Conservation (phyloP, 2,329 filamentous ascomycete species). For the Xylaria sp. region DNA sequence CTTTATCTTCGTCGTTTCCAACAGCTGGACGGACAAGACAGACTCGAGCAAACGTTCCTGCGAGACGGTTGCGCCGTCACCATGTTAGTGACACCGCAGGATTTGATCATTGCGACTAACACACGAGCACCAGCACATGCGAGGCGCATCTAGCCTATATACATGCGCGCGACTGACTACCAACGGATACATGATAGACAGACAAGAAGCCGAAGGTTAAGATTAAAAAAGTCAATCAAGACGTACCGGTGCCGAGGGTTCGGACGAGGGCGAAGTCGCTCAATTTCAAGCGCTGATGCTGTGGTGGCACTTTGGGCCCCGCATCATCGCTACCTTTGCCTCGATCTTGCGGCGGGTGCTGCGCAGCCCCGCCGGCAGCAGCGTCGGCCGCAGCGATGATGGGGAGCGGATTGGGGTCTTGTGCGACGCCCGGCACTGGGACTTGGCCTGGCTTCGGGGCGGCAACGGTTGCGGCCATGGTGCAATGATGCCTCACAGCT, state of each 20-base stretch:
- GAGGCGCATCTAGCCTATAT: constrained; percentile 1
- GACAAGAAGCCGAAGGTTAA: neutral
- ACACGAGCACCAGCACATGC: constrained; percentile 11
- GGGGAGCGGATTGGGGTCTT: constrained; percentile 42
- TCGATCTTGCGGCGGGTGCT: constrained; percentile 20
- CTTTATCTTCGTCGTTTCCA: constrained; percentile 62
- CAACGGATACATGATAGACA: neutral
- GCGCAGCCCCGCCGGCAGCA: constrained; percentile 35
- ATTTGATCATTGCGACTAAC: neutral
- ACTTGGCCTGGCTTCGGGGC: constrained; percentile 44
- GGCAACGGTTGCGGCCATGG: constrained; percentile 51
- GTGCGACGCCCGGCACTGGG: constrained; percentile 41
- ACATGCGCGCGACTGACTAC: neutral
- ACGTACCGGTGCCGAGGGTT: constrained; percentile 78
- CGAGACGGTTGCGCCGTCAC: constrained; percentile 10
- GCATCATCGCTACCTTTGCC: constrained; percentile 38
- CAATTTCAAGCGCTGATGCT: constrained; percentile 54
- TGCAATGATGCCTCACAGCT: constrained; percentile 31
- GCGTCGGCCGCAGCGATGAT: constrained; percentile 40
- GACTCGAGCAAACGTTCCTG: constrained; percentile 84
- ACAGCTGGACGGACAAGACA: constrained; percentile 77
- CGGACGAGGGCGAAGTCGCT: constrained; percentile 78
- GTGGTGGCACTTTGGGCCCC: constrained; percentile 46
- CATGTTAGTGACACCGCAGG: constrained; percentile 20
- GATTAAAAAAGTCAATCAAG: neutral